Percentiles rank a stretch among this genome's conserved stretches.
These are phyloP conservation scores for Rhodotorula glutinis DNA, from an alignment of 1,284 basidiomycete species.

Conservation along the genomic window DNA sequence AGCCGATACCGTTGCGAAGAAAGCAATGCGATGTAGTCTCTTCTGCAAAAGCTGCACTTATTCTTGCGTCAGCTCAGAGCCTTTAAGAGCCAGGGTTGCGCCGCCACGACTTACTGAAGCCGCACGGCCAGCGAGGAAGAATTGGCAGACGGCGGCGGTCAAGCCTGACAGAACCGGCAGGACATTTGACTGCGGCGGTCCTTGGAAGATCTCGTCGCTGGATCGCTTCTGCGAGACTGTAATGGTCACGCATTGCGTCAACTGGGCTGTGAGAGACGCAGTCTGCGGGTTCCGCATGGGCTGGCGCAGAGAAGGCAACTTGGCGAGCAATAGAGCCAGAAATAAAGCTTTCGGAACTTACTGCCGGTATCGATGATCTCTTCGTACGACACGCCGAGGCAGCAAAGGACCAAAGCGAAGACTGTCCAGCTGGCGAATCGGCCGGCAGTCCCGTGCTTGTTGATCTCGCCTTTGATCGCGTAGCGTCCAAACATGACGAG, in stretches of 20 bases:
- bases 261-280: too few relatives aligned
- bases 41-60: background rate
- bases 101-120: slow-evolving; percentile 7
- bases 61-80: background rate
- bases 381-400: slow-evolving; percentile 8
- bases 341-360: background rate
- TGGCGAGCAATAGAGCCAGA: too few relatives aligned
- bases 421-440: slow-evolving; percentile 11
- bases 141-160: slow-evolving; percentile 5
- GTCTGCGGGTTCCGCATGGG: too few relatives aligned
- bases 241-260: background rate
- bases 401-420: slow-evolving; percentile 1
- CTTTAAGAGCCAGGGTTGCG: too few relatives aligned
- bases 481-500: slow-evolving; percentile 1
- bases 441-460: background rate
- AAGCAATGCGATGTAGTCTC: background rate
- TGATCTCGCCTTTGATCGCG: background rate
- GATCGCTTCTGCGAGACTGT: slow-evolving; percentile 7
- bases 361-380: slow-evolving; percentile 10
- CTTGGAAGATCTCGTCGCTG: background rate
- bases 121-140: slow-evolving; percentile 10
- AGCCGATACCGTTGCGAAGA: background rate
- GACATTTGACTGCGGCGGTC: slow-evolving; percentile 11
- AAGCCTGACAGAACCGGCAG: background rate
- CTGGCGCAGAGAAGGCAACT: too few relatives aligned